These are phyloP conservation scores for Raffaelea ambrosiae DNA, from an alignment of 2,329 filamentous ascomycete species.

Conservation along the genomic window DNA sequence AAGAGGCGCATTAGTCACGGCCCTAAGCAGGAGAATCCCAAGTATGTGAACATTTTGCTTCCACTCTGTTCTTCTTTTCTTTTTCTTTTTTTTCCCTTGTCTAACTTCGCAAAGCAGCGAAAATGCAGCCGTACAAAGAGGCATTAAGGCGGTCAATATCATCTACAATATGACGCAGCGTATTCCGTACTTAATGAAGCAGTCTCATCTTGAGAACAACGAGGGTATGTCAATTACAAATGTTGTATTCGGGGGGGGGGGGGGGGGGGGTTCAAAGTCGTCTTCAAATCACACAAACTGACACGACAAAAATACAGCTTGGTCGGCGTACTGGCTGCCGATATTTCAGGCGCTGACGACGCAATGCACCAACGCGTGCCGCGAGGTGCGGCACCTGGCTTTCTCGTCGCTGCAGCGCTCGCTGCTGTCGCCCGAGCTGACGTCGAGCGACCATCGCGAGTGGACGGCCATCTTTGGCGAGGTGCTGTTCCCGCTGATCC, in stretches of 20 bases:
- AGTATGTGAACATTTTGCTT: slow-evolving; percentile 31
- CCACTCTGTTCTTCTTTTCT: not conserved
- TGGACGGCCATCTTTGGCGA: slow-evolving; percentile 95
- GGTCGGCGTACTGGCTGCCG: slow-evolving; percentile 96
- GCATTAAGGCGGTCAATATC: slow-evolving; percentile 70
- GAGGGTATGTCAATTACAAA: slow-evolving; percentile 65
- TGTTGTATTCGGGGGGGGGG: too few relatives aligned
- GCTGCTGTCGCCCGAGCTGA: slow-evolving; percentile 75
- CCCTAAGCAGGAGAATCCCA: slow-evolving; percentile 45
- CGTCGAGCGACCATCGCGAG: slow-evolving; percentile 74
- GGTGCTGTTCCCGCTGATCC: slow-evolving; percentile 85
- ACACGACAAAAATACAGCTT: slow-evolving; percentile 51
- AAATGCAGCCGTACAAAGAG: slow-evolving; percentile 65
- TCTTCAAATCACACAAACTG: too few relatives aligned
- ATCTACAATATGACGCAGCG: slow-evolving; percentile 75
- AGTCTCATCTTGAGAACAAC: slow-evolving; percentile 81
- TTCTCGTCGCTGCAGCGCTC: slow-evolving; percentile 80
- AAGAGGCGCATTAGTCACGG: slow-evolving; percentile 24
- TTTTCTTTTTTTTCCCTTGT: not conserved
- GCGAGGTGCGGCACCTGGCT: slow-evolving; percentile 83
- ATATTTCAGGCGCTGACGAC: slow-evolving; percentile 82
- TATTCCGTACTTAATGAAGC: slow-evolving; percentile 79
- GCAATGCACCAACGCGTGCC: slow-evolving; percentile 90
- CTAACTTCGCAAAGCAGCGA: slow-evolving; percentile 49
- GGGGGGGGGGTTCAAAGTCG: too few relatives aligned